phyloP scores from a whole-genome alignment of 495 filamentous ascomycete species.

The Talaromyces proteolyticus region DNA sequence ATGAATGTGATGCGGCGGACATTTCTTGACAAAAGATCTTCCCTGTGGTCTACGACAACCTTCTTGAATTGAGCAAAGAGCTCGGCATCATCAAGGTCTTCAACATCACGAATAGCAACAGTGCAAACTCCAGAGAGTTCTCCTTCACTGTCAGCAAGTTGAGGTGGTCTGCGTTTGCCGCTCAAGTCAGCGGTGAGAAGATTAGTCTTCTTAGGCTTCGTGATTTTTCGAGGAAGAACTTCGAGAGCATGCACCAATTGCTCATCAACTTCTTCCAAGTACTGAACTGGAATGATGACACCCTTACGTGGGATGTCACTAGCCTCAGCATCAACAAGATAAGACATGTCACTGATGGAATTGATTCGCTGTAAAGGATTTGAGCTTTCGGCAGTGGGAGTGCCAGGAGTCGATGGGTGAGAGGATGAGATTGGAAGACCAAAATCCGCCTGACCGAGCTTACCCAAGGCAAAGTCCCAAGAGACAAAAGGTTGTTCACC shows the following conservation, averaged over 20 bases:
- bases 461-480: conserved; percentile 94
- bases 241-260: conserved; percentile 75
- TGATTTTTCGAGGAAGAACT: conserved; percentile 55
- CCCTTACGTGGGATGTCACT: conserved; percentile 83
- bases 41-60: conserved; percentile 74
- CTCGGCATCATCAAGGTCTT: conserved; percentile 79
- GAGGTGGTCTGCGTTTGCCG: conserved; percentile 59
- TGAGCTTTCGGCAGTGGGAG: conserved; percentile 56
- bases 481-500: conserved; percentile 75
- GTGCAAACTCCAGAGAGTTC: conserved; percentile 89
- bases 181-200: conserved; percentile 67
- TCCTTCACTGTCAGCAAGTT: conserved; percentile 50
- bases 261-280: conserved; percentile 91
- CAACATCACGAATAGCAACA: conserved; percentile 84
- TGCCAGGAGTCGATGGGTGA: conserved; percentile 78
- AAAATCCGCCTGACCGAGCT: conserved; percentile 84
- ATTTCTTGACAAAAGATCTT: conserved; percentile 71
- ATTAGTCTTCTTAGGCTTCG: conserved; percentile 32
- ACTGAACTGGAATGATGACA: conserved; percentile 88
- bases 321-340: conserved; percentile 59
- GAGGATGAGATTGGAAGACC: conserved; percentile 69
- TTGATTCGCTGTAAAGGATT: conserved; percentile 72
- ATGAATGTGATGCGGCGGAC: conserved; percentile 93
- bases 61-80: conserved; percentile 67
- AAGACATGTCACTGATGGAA: conserved; percentile 96